A percentile compares a stretch with the other conserved stretches of the same genome.
phyloP scores from a whole-genome alignment of 345 rosid species.

The Pugionium cornutum region DNA sequence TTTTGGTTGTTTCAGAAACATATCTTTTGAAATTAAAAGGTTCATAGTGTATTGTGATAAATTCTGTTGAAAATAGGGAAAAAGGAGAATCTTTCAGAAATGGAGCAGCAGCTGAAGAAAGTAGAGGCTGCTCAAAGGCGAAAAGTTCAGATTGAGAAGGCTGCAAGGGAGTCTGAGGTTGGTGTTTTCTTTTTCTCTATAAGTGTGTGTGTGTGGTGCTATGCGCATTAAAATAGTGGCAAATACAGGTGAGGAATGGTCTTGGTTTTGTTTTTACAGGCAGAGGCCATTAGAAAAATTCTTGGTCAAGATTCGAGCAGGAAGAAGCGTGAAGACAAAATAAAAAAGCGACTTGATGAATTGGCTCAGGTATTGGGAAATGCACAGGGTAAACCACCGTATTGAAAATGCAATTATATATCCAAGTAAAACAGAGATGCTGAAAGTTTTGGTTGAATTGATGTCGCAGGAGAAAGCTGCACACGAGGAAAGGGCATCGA shows the following conservation, averaged over 20 bases:
- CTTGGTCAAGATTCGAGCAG: constrained; percentile 92
- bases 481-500: constrained; percentile 50
- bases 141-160: constrained; percentile 85
- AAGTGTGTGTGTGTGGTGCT: no score
- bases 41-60: constrained; percentile 12
- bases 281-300: constrained; percentile 88
- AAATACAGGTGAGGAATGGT: not conserved
- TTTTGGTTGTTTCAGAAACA: not conserved
- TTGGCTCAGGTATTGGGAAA: constrained; percentile 64
- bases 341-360: constrained; percentile 78
- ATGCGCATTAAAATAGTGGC: not conserved
- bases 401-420: not conserved
- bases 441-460: constrained; percentile 10
- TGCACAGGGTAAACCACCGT: constrained; percentile 9
- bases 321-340: constrained; percentile 86
- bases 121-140: constrained; percentile 93
- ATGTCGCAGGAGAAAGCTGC: constrained; percentile 72
- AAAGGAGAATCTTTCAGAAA: constrained; percentile 82
- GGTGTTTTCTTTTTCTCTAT: constrained; percentile 14
- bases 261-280: constrained; percentile 49
- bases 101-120: constrained; percentile 87
- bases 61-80: constrained; percentile 50
- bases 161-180: constrained; percentile 87
- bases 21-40: constrained; percentile 6
- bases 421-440: constrained; percentile 12